A percentile compares a stretch with the other conserved stretches of the same genome.
These are phyloP conservation scores for Flaveria linearis DNA, from an alignment of 129 eudicot genomes.

Conservation along the genomic window DNA sequence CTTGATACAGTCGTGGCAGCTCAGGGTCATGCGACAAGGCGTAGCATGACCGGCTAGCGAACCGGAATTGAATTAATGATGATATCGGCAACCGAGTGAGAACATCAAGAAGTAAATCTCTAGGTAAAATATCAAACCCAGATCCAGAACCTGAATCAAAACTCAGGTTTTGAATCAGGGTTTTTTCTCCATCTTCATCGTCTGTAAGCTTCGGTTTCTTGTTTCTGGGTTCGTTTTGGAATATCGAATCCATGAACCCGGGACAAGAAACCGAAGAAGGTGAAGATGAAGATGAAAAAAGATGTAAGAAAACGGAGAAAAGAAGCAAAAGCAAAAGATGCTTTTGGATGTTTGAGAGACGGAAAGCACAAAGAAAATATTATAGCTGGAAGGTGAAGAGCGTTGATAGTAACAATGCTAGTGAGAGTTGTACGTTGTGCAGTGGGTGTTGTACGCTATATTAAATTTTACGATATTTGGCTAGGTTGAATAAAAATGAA, in stretches of 20 bases:
- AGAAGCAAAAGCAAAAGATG: slow-evolving; percentile 35
- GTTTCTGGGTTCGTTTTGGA: slow-evolving; percentile 19
- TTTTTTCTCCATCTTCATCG: not conserved
- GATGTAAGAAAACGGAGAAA: slow-evolving; percentile 5
- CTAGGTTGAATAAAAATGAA: slow-evolving; percentile 29
- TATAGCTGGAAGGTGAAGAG: slow-evolving; percentile 31
- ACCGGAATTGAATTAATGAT: slow-evolving; percentile 54
- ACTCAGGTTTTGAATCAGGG: slow-evolving; percentile 20
- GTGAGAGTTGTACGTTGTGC: slow-evolving; percentile 21
- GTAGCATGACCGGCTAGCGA: slow-evolving; percentile 45
- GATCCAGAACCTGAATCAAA: not conserved
- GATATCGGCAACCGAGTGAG: slow-evolving; percentile 53
- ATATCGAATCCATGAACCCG: slow-evolving; percentile 27
- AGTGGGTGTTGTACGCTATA: not conserved
- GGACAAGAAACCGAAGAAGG: slow-evolving; percentile 17
- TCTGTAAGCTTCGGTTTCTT: slow-evolving; percentile 31
- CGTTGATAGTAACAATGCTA: slow-evolving; percentile 26
- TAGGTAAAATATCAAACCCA: slow-evolving; percentile 41
- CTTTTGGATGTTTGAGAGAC: slow-evolving; percentile 38
- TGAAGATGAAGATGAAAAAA: slow-evolving; percentile 15
- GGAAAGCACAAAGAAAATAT: slow-evolving; percentile 41
- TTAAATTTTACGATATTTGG: not conserved
- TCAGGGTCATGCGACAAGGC: slow-evolving; percentile 39
- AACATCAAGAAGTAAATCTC: slow-evolving; percentile 51
- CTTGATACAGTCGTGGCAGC: slow-evolving; percentile 39